Evolutionary conservation across 2,329 filamentous ascomycete species (phyloP), one percentile per base, ranked within the genome.

Genomic region (Trichoderma breve): DNA sequence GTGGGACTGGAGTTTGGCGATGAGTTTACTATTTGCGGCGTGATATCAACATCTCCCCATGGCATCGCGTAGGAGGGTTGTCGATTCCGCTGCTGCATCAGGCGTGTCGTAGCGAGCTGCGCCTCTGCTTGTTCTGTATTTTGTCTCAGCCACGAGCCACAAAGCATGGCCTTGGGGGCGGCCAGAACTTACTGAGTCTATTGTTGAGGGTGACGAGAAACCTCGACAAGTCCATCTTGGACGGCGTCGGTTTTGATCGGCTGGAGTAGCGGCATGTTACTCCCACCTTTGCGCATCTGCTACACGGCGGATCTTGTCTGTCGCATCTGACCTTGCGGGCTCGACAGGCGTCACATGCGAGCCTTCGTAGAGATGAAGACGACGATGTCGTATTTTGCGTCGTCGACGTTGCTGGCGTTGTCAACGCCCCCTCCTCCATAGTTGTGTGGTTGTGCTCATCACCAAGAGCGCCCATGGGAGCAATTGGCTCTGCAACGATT

Each of bases 251-350:
- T 26, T 72, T 72, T 34, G 71, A 57, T 12, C 32, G 71, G 30
- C 36, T 58, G 6, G 55, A 70, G 51, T 72, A 72, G 53, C 57
- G 36, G 36, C 71, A 72, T 28, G 43, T 26, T 18, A 64, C 32
- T 14, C 71, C 39, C 71, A 60, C n/a, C 57, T 47, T 53, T 43
- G 43, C 60, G 18, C 71, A 72, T 55, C 71, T 62, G 9, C 60
- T 55, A 24, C 71, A 72, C 9, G 30, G 55, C 2, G 71, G 71
- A 26, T 65, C 43, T 15, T 61, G 43, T 39, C 66, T 39, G 28
- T 72, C 71, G 71, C 71, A 72, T 36, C 58, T 51, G 21, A 70
- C 58, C 14, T 70, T 72, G 28, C 66, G 53, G 24, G 55, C 58
- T 5, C 71, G 71, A 51, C 71, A 72, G 4, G 58, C 51, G 6